Evolutionary conservation across 768 basidiomycete genomes (phyloP).

Genomic region (Mycena sanguinolenta): DNA sequence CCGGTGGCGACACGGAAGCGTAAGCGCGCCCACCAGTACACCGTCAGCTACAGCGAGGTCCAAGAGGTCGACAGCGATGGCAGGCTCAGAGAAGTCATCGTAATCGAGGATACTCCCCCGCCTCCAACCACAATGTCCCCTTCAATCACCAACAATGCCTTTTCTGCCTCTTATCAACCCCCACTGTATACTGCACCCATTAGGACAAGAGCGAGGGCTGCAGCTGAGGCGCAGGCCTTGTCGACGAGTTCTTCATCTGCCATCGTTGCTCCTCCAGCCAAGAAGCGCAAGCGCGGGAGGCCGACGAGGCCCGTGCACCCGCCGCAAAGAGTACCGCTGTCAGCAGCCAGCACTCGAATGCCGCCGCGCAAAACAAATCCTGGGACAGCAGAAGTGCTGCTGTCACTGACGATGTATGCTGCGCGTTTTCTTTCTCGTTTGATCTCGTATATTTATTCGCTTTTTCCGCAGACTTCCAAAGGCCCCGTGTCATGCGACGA

Average conservation of each 20-base stretch:
- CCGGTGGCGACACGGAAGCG: slow-evolving; percentile 83
- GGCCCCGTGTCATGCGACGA: slow-evolving; percentile 88
- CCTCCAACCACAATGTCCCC: slow-evolving; percentile 82
- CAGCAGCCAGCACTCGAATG: slow-evolving; percentile 64
- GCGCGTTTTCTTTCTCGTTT: slow-evolving; percentile 38
- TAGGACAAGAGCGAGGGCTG: slow-evolving; percentile 87
- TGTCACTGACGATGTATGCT: slow-evolving; percentile 76
- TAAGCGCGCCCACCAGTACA: slow-evolving; percentile 84
- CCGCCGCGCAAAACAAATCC: slow-evolving; percentile 67
- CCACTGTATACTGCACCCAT: slow-evolving; percentile 82
- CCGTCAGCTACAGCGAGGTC: slow-evolving; percentile 89
- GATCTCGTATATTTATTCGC: slow-evolving; percentile 44
- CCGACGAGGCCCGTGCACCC: slow-evolving; percentile 79
- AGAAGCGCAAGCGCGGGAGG: slow-evolving; percentile 89
- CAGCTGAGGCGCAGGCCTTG: slow-evolving; percentile 85
- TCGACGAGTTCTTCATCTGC: slow-evolving; percentile 77
- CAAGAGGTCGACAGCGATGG: slow-evolving; percentile 88
- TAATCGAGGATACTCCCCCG: slow-evolving; percentile 93
- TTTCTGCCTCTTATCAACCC: slow-evolving; percentile 85
- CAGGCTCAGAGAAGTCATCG: slow-evolving; percentile 86
- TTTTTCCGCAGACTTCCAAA: slow-evolving; percentile 68
- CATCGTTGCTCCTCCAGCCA: slow-evolving; percentile 77
- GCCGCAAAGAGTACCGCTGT: slow-evolving; percentile 72
- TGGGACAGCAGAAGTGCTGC: slow-evolving; percentile 78
- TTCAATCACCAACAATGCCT: slow-evolving; percentile 77